Percentiles rank a stretch among this genome's conserved stretches.
Conservation (phyloP, 2,329 filamentous ascomycete genomes). For the Aspergillus fijiensis region DNA sequence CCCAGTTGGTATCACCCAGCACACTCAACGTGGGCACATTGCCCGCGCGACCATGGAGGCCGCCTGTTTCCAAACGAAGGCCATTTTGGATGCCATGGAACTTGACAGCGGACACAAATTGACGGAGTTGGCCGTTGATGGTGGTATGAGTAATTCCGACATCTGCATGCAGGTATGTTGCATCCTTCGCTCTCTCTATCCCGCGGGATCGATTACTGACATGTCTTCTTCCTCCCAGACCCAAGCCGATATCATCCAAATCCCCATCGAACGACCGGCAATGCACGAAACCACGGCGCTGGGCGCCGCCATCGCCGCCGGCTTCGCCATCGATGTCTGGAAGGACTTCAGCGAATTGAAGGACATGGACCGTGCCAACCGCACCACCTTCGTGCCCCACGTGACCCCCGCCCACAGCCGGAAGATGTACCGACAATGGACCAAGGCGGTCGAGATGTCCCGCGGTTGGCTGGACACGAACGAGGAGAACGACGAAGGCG, state of each 20-base stretch:
- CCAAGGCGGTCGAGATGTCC: slow-evolving; percentile 76
- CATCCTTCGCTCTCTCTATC: background rate
- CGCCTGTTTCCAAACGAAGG: slow-evolving; percentile 88
- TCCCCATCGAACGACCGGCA: slow-evolving; percentile 76
- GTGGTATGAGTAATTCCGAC: slow-evolving; percentile 84
- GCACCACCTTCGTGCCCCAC: slow-evolving; percentile 68
- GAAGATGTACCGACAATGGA: slow-evolving; percentile 69
- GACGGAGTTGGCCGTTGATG: slow-evolving; percentile 76
- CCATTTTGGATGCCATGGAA: slow-evolving; percentile 89
- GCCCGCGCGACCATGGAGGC: slow-evolving; percentile 87
- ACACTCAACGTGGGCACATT: slow-evolving; percentile 82
- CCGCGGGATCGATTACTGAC: slow-evolving; percentile 14
- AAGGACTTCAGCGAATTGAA: slow-evolving; percentile 70
- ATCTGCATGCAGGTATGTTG: slow-evolving; percentile 73
- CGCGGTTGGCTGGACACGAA: slow-evolving; percentile 60
- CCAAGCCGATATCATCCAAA: slow-evolving; percentile 81
- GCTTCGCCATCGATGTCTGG: slow-evolving; percentile 80
- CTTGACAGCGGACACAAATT: slow-evolving; percentile 77
- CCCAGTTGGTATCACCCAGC: slow-evolving; percentile 75
- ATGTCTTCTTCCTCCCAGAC: slow-evolving; percentile 49
- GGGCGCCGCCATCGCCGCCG: slow-evolving; percentile 84
- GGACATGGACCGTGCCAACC: slow-evolving; percentile 68
- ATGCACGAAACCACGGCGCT: slow-evolving; percentile 92
- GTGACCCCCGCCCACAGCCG: slow-evolving; percentile 59
- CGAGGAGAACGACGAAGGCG: slow-evolving; percentile 26